Evolutionary conservation across 2,329 filamentous ascomycete genomes (phyloP).

Genomic region (Alternaria alternata): DNA sequence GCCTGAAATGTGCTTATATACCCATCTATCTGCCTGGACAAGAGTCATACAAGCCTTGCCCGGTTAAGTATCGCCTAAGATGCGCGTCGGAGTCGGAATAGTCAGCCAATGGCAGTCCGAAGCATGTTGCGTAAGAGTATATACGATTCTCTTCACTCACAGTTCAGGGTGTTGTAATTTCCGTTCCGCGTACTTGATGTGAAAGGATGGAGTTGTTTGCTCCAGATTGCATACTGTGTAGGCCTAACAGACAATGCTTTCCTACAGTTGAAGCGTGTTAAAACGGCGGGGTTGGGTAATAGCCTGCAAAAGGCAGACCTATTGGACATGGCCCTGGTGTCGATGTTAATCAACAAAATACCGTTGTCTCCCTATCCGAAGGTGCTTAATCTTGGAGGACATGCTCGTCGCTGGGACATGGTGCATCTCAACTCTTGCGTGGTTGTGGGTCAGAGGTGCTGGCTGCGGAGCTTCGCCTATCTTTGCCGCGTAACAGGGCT

Average conservation of each 20-base stretch:
- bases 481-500: conserved; percentile 21
- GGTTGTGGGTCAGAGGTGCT: conserved; percentile 5
- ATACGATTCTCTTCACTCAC: not conserved
- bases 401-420: not conserved
- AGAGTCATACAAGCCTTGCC: conserved; percentile 1
- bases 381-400: not conserved
- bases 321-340: not conserved
- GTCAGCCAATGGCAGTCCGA: conserved; percentile 8
- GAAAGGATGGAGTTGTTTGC: not conserved
- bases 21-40: not conserved
- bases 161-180: not conserved
- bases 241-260: not conserved
- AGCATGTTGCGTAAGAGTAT: not conserved
- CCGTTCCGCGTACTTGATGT: not conserved
- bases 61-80: conserved; percentile 1
- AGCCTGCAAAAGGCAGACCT: not conserved
- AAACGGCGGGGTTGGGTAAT: not conserved
- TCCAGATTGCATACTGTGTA: no score
- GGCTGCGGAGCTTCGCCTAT: conserved; percentile 28
- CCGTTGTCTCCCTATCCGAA: not conserved
- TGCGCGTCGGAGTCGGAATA: conserved; percentile 15
- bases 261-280: not conserved
- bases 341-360: accelerated
- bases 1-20: not conserved
- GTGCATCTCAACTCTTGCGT: not conserved